Conservation (phyloP, 2,329 filamentous ascomycete species). For the Botrytis galanthina region DNA sequence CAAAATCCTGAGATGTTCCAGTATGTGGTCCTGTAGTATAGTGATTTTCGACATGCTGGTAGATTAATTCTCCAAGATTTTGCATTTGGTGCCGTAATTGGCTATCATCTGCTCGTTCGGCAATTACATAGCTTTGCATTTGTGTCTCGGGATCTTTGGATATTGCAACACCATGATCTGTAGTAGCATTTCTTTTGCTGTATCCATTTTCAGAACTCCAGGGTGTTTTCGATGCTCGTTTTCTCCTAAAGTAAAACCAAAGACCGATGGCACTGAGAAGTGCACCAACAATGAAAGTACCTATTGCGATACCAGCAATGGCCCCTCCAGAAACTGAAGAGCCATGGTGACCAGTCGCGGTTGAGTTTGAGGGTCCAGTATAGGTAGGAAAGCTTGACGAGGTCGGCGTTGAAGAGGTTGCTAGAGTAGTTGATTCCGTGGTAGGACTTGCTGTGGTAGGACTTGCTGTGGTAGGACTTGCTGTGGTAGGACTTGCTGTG, state of each 20-base stretch:
- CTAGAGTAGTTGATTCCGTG: not conserved
- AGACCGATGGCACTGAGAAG: not conserved
- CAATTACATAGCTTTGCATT: constrained; percentile 38
- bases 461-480: too few relatives aligned
- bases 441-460: not conserved
- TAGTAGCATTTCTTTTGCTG: not conserved
- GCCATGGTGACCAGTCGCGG: not conserved
- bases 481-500: too few relatives aligned
- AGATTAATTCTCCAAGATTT: constrained; percentile 40
- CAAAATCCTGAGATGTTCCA: constrained; percentile 3
- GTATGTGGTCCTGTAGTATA: constrained; percentile 36
- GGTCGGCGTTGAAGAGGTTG: not conserved
- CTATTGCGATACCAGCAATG: constrained; percentile 41
- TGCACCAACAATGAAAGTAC: constrained; percentile 38
- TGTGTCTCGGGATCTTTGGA: not conserved
- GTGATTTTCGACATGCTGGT: constrained; percentile 43
- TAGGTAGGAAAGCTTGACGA: not conserved
- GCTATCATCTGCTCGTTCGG: constrained; percentile 41
- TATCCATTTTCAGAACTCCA: not conserved
- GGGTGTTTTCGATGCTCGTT: not conserved
- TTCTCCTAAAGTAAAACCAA: not conserved
- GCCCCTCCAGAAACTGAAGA: constrained; percentile 27
- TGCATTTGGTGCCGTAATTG: constrained; percentile 40
- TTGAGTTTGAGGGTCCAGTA: not conserved
- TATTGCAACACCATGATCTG: not conserved